Evolutionary conservation across 106 monocot genomes (phyloP), one percentile per base, ranked within the genome.

Genomic region (Phalaenopsis equestris): DNA sequence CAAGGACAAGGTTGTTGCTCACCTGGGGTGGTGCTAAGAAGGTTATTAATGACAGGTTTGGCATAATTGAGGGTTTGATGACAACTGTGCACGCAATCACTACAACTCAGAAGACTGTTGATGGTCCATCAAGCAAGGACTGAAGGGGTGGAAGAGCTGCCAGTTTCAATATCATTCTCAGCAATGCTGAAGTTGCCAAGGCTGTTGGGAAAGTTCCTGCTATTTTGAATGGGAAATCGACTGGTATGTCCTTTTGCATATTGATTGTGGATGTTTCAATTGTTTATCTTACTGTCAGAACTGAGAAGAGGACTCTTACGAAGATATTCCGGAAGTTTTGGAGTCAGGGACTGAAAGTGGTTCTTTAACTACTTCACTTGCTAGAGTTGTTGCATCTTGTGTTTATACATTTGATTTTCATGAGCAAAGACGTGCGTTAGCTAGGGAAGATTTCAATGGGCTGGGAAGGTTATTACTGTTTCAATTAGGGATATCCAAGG

Each of bases 41-140:
- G 95, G 93, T 93, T 42, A 90, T 93, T 48, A 76, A 96, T 81
- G 93, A 96, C 68, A 93, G 47, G 56, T 96, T 93, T 83, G 96
- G 96, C 43, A 96, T 96, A 52, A 57, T 96, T 57, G 96, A 96
- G 84, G 96, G 86, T 49, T 86, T 96, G 89, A 96, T 96, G 96
- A 93, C 96, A 18, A 91, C 96, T 2, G 96, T 96, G 39, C 96
- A 96, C 45, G 64, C 96, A 38, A 93, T 93, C 15, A 96, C 93
- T 55, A 91, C 96, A 56, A 90, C 96, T 41, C 96, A 97, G 79
- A 94, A 94, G 83, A 97, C 92, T 70, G 96, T 94, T 73, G 96
- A 97, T 83, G 88, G 88, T 1, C 86, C 88, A 11, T 87, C 89
- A 10, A 84, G 78, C 80, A 92, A 92, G 86, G 89, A 87, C 86